These are phyloP conservation scores for Hirsutella rhossiliensis DNA, from an alignment of 2,329 filamentous ascomycete genomes.

Conservation along the genomic window DNA sequence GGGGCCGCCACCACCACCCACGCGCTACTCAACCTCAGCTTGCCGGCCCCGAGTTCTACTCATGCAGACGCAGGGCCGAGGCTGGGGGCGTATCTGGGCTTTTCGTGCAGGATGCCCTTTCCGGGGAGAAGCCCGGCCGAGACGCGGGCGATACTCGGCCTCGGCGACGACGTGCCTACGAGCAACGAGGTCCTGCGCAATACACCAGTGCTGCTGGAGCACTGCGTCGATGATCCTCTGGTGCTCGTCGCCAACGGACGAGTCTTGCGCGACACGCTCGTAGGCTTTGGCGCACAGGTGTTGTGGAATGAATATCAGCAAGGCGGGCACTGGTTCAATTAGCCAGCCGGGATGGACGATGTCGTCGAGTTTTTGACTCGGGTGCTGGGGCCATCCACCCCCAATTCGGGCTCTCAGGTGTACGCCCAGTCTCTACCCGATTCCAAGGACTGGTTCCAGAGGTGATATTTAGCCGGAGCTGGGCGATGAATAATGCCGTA, in stretches of 20 bases:
- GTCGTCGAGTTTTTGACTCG: slow-evolving; percentile 19
- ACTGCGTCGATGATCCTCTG: slow-evolving; percentile 30
- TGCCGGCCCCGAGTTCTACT: slow-evolving; percentile 5
- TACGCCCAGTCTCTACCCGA: neutral
- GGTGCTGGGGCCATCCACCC: neutral
- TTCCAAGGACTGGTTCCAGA: neutral
- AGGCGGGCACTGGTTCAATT: slow-evolving; percentile 33
- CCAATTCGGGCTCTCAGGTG: neutral
- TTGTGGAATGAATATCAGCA: slow-evolving; percentile 27
- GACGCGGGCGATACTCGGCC: slow-evolving; percentile 18
- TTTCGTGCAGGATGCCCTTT: slow-evolving; percentile 25
- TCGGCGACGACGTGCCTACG: slow-evolving; percentile 7
- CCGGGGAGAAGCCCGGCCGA: slow-evolving; percentile 15
- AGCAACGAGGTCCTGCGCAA: slow-evolving; percentile 21
- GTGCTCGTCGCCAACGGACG: slow-evolving; percentile 25
- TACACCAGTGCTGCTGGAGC: slow-evolving; percentile 32
- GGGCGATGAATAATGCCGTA: no score
- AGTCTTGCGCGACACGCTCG: slow-evolving; percentile 20
- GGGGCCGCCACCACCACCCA: slow-evolving; percentile 28
- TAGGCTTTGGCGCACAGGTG: slow-evolving; percentile 23
- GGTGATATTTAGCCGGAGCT: no score
- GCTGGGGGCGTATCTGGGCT: slow-evolving; percentile 23
- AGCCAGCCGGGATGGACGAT: slow-evolving; percentile 30
- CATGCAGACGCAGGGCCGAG: neutral
- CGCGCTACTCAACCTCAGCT: slow-evolving; percentile 21